Evolutionary conservation across 148 eudicot genomes (phyloP).

Genomic region (Diospyros lotus): DNA sequence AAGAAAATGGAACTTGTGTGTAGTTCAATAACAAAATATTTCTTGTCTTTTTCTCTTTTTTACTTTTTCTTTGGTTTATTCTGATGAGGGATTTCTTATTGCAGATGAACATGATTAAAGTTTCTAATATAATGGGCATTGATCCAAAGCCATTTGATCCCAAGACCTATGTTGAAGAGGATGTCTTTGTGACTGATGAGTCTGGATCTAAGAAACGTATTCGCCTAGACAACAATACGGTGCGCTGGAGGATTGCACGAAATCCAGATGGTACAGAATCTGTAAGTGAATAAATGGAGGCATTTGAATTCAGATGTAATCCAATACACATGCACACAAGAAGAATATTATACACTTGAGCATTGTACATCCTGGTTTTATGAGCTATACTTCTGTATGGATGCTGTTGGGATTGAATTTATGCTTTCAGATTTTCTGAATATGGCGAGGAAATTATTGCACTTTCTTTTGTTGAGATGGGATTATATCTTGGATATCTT

Average conservation of each 20-base stretch:
- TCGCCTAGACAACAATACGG: conserved; percentile 88
- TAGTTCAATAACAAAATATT: no score
- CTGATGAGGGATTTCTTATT: background rate
- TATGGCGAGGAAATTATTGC: background rate
- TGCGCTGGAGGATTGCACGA: conserved; percentile 84
- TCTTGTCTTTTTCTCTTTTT: no score
- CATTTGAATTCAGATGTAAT: background rate
- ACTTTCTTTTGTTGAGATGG: background rate
- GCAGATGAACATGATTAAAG: conserved; percentile 93
- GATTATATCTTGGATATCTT: background rate
- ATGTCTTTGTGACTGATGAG: conserved; percentile 82
- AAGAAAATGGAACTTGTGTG: no score
- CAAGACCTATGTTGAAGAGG: conserved; percentile 84
- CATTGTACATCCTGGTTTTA: background rate
- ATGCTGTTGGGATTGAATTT: conserved; percentile 6
- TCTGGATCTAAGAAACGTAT: conserved; percentile 89
- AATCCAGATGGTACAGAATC: conserved; percentile 65
- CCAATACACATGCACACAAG: background rate
- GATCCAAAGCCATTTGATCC: conserved; percentile 95
- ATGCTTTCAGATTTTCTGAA: background rate
- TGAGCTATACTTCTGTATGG: background rate
- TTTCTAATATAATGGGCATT: conserved; percentile 97
- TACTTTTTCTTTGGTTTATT: conserved; percentile 5
- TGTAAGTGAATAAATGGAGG: conserved; percentile 47
- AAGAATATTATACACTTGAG: background rate